Evolutionary conservation across 495 filamentous ascomycete genomes (phyloP), one percentile per base, ranked within the genome.

Genomic region (Ascobolus immersus): DNA sequence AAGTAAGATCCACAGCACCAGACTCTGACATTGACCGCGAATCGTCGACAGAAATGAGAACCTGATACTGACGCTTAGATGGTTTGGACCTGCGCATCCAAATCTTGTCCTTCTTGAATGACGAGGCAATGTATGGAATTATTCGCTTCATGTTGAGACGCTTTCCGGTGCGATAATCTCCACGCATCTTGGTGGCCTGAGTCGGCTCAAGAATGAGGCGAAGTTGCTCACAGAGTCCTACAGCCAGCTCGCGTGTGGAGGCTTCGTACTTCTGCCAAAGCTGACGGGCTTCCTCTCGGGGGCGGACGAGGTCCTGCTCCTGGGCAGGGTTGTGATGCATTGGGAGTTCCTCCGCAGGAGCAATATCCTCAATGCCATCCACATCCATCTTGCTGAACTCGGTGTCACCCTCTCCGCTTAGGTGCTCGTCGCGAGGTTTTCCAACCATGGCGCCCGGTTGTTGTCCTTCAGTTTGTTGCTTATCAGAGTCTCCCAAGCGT

Each of bases 71-170:
- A 14, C 89, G 74, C 52, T 93, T 93, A 32, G 69, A 77, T 2
- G 89, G 89, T 33, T 84, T 71, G 9, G 70, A 72, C 32, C 89
- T 69, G 7, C 89, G 71, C 76, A 94, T 89, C 89, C 89, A 99
- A 55, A 99, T 99, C 58, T 94, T 94, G 64, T 99, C 89, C 38
- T 84, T 76, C 64, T 91, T 93, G 64, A 90, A 99, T 40, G 72
- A 67, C 2, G 77, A 89, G 3, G 89, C 89, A 41, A 99, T 94
- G 57, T 94, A 99, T 0, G 89, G 84, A 42, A 99, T 94, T 54
- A 99, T 99, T 30, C 82, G 77, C 52, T 91, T 92, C 57, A 99
- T 89, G 54, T 94, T 94, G 43, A 99, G 77, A 1, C 89, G 76
- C 50, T 99, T 94, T 33, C 89, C 89, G 0, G 89, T 94, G 45